Evolutionary conservation across 1,284 basidiomycete genomes (phyloP).

Genomic region (Mycena sp.): DNA sequence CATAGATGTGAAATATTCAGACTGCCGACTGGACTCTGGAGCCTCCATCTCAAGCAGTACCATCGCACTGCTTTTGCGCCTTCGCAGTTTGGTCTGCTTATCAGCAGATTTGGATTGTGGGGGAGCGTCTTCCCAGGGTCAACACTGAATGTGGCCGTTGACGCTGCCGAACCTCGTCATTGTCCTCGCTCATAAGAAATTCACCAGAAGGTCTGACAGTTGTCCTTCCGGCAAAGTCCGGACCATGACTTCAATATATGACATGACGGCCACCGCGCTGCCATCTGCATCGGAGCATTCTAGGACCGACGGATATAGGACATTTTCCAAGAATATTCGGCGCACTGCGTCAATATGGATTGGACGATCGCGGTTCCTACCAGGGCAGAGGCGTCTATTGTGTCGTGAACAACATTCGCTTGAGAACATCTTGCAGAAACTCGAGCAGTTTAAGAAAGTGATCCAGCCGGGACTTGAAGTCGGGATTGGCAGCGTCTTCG

Average conservation of each 20-base stretch:
- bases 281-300: slow-evolving; percentile 95
- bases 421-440: slow-evolving; percentile 90
- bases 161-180: slow-evolving; percentile 65
- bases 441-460: slow-evolving; percentile 92
- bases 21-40: slow-evolving; percentile 69
- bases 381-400: slow-evolving; percentile 64
- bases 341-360: slow-evolving; percentile 86
- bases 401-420: slow-evolving; percentile 64
- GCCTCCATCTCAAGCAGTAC: slow-evolving; percentile 84
- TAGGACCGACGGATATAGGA: slow-evolving; percentile 92
- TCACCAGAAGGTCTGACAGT: slow-evolving; percentile 75
- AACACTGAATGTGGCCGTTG: slow-evolving; percentile 58
- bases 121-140: slow-evolving; percentile 52
- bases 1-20: slow-evolving; percentile 86
- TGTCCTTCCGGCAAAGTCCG: slow-evolving; percentile 78
- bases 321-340: slow-evolving; percentile 91
- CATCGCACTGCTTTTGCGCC: slow-evolving; percentile 88
- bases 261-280: slow-evolving; percentile 95
- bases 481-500: slow-evolving; percentile 78
- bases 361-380: slow-evolving; percentile 84
- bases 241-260: slow-evolving; percentile 93
- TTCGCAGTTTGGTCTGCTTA: slow-evolving; percentile 57
- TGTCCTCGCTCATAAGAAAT: slow-evolving; percentile 88
- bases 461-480: slow-evolving; percentile 85
- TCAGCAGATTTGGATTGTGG: slow-evolving; percentile 46